Base-by-base conservation (phyloP, 257 asterid genomes). In the Cruciata laevipes region DNA sequence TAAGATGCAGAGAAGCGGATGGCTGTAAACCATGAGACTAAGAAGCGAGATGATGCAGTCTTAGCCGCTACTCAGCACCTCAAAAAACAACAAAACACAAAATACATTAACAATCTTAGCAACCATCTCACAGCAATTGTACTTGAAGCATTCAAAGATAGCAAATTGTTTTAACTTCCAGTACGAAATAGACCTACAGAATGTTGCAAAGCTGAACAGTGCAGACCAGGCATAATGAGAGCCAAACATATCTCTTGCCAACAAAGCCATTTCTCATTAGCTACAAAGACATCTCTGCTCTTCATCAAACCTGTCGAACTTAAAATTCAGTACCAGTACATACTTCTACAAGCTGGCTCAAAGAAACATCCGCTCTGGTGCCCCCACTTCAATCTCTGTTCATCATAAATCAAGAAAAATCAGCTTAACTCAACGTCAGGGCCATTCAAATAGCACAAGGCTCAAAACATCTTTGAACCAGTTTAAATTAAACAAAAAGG, bases 21-120 rank as follows among this genome's bases (percentile, higher is more conserved):
- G 69, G 66, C 16, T 16, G 70, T 60, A 69, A 59, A 55, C 55
- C 58, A 37, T 20, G 80, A 42, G 61, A 69, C 70, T 61, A 72
- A 69, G 76, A 65, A 65, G 83, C 68, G 61, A 67, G 67, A 75
- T 25, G 74, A 69, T 33, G 80, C 62, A 56, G 82, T 77, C 76
- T 74, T 65, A 71, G 80, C 83, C 61, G 69, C 63, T 47, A 71
- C 68, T 65, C 75, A 42, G 67, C 68, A 74, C 75, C 74, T 76
- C 84, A 76, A 68, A 60, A 59, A 13, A 58, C 18, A 13, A 24
- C 18, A 59, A 69, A 69, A 80, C 71, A 76, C 42, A 64, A 76
- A 67, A 73, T 49, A 63, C 24, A 40, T 18, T 7, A 30, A 58
- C 14, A 40, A 35, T 35, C 61, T 76, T 63, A 76, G 80, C 59